Evolutionary conservation across 108 stramenopile genomes (phyloP), one percentile per base, ranked within the genome.

Genomic region (Stephanodiscus triporus): DNA sequence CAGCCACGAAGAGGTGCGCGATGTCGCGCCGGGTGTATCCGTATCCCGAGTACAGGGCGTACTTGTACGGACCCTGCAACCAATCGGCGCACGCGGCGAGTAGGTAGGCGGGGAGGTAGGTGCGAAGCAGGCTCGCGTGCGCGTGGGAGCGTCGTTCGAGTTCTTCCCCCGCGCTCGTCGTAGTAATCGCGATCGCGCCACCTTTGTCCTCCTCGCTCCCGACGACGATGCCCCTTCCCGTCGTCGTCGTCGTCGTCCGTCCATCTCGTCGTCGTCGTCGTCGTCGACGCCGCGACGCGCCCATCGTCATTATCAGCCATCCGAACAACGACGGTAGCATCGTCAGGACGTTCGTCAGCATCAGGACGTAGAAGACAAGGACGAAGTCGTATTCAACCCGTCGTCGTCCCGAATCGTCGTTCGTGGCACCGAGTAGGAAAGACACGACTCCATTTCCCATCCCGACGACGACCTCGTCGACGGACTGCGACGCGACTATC

Each of bases 51-150:
- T 99, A 99, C n/a, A 99, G 92, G 0, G 97, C 96, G 82, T 99
- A 99, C 51, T 98, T 95, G 82, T 98, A 96, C 8, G 99, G 97
- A 22, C 99, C 99, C 81, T 99, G 99, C 22, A 98, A 82, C 99
- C 99, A 99, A 82, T 99, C 99, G 9, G 91, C 89, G 19, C 87
- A 68, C 32, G 93, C 89, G 50, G 92, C 92, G 17, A 96, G 78
- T 17, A 98, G 85, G 81, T 98, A 98, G 20, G 97, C 97, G 13
- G 86, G 75, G 22, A 99, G 75, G 72, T 97, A 99, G 50, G 76
- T 86, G 26, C 74, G 82, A 55, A 92, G 56, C 10, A 61, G 70
- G 13, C 63, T 69, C 66, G 11, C 43, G 43, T 45, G 43, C 14
- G 14, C 43, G 43, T 4, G 3, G 40, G 11, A 4, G 40, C 40